phyloP scores from a whole-genome alignment of 2,329 filamentous ascomycete species.

The Colletotrichum tabaci region DNA sequence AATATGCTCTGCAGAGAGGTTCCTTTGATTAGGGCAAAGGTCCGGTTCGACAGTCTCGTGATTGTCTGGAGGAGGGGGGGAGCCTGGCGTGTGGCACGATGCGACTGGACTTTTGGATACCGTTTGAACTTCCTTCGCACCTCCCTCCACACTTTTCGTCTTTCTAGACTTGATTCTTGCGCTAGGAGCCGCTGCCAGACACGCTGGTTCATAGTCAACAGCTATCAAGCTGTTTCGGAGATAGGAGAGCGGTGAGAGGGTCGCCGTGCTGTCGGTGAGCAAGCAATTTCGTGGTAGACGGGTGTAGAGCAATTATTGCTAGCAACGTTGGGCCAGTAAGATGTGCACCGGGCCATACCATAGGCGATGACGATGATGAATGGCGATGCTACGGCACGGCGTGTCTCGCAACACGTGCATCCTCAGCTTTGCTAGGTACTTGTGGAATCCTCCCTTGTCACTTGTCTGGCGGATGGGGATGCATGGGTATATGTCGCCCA shows the following conservation, averaged over 20 bases:
- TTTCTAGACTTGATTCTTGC: slow-evolving; percentile 12
- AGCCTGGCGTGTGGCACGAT: slow-evolving; percentile 24
- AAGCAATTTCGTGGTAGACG: not conserved
- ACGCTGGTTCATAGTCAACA: slow-evolving; percentile 3
- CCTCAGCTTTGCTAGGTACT: slow-evolving; percentile 15
- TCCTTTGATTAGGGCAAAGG: slow-evolving; percentile 13
- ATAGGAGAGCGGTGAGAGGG: slow-evolving; percentile 28
- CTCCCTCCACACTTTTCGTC: slow-evolving; percentile 22
- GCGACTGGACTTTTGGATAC: slow-evolving; percentile 1
- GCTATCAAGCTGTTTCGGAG: not conserved
- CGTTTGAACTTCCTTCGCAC: not conserved
- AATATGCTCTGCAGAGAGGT: slow-evolving; percentile 11
- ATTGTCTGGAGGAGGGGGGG: not conserved
- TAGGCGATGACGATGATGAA: slow-evolving; percentile 19
- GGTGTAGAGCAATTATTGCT: slow-evolving; percentile 1
- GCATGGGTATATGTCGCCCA: slow-evolving; percentile 24
- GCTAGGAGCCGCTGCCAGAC: slow-evolving; percentile 17
- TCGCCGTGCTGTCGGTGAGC: slow-evolving; percentile 27
- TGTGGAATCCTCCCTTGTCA: slow-evolving; percentile 26
- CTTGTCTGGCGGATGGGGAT: slow-evolving; percentile 32
- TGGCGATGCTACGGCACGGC: slow-evolving; percentile 3
- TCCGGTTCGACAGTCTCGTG: slow-evolving; percentile 15
- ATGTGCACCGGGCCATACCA: slow-evolving; percentile 18
- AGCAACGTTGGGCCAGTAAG: slow-evolving; percentile 24
- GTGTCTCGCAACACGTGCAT: slow-evolving; percentile 13